These are phyloP conservation scores for Penicillium decumbens DNA, from an alignment of 2,329 filamentous ascomycete genomes.

Conservation along the genomic window DNA sequence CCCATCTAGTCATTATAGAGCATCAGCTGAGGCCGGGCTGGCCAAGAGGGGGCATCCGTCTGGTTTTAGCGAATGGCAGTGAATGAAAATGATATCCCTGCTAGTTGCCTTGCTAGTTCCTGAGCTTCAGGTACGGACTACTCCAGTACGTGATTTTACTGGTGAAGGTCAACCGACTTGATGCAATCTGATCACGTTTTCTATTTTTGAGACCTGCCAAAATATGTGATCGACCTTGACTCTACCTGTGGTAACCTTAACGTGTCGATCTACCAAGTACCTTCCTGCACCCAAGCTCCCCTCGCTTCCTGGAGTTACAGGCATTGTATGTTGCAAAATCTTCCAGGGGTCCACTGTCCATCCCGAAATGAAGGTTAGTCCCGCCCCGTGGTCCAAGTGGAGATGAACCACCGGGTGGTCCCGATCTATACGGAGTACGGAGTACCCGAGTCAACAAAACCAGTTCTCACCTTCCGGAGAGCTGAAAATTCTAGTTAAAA, in stretches of 20 bases:
- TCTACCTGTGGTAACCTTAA: not conserved
- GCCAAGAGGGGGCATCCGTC: slow-evolving; percentile 9
- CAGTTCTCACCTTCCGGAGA: not conserved
- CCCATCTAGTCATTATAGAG: slow-evolving; percentile 5
- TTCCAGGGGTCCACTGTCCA: not conserved
- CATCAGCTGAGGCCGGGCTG: slow-evolving; percentile 19
- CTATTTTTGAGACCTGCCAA: not conserved
- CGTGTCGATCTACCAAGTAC: slow-evolving; percentile 4
- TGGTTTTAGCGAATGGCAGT: slow-evolving; percentile 8
- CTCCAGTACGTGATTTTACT: not conserved
- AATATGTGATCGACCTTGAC: not conserved
- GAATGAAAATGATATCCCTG: slow-evolving; percentile 4
- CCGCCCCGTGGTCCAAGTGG: slow-evolving; percentile 9
- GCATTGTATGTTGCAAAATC: not conserved
- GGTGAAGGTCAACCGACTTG: slow-evolving; percentile 10
- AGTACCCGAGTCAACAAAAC: not conserved
- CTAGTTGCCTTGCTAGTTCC: slow-evolving; percentile 16
- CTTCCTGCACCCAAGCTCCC: not conserved
- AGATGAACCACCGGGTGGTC: slow-evolving; percentile 14
- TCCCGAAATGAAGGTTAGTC: slow-evolving; percentile 15
- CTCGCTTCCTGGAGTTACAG: not conserved
- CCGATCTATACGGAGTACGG: not conserved
- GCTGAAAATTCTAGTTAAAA: not conserved
- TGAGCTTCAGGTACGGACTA: slow-evolving; percentile 8
- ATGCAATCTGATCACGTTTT: slow-evolving; percentile 11